Evolutionary conservation across 129 eudicot genomes (phyloP).

Genomic region (Centella asiatica): DNA sequence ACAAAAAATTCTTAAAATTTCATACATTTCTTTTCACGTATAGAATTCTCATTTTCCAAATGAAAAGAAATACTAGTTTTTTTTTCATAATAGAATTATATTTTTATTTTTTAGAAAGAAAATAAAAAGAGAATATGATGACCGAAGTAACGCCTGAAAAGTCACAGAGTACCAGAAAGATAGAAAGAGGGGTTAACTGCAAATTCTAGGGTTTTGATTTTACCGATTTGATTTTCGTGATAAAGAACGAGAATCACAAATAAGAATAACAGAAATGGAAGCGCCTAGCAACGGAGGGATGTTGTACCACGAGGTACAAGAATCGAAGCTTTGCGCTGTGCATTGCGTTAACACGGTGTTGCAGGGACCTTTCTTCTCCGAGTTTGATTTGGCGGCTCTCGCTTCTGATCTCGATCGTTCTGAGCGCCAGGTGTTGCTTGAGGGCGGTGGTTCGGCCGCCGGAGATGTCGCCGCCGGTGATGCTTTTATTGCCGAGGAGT

Average conservation of each 20-base stretch:
- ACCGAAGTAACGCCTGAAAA: too few relatives aligned
- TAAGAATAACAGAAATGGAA: constrained; percentile 22
- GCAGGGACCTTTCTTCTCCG: constrained; percentile 97
- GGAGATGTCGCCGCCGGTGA: constrained; percentile 32
- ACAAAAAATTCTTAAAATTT: too few relatives aligned
- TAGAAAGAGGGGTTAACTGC: background rate
- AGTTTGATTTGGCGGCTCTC: constrained; percentile 94
- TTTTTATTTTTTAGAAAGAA: too few relatives aligned
- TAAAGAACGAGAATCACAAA: background rate
- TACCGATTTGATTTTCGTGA: too few relatives aligned
- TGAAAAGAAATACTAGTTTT: too few relatives aligned
- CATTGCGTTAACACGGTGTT: constrained; percentile 97
- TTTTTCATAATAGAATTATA: too few relatives aligned
- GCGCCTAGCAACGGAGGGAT: constrained; percentile 85
- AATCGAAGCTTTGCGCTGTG: constrained; percentile 93
- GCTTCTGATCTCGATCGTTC: constrained; percentile 90
- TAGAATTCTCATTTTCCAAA: too few relatives aligned
- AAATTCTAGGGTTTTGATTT: constrained; percentile 10
- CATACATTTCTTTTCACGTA: too few relatives aligned
- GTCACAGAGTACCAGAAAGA: too few relatives aligned
- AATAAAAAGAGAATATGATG: too few relatives aligned
- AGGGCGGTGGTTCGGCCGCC: too few relatives aligned
- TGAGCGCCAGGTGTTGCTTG: constrained; percentile 84
- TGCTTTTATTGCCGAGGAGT: constrained; percentile 52
- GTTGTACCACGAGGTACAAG: constrained; percentile 99